Percentiles rank a stretch among this genome's conserved stretches.
Evolutionary conservation across 768 basidiomycete species (phyloP).

Genomic region (Glaciozyma antarctica): DNA sequence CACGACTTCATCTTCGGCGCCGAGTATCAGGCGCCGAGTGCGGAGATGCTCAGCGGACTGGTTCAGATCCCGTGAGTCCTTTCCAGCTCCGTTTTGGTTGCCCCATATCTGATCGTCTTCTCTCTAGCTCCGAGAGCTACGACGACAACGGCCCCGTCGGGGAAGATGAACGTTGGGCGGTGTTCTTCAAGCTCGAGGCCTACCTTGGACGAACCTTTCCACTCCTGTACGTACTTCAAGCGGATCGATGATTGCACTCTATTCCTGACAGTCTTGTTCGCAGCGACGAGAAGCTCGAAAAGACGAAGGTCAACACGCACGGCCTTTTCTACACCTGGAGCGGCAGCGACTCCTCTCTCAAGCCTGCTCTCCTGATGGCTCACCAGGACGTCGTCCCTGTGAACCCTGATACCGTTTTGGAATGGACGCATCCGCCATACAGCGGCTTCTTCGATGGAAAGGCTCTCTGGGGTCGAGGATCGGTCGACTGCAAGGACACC

Average conservation of each 20-base stretch:
- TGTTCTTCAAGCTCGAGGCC: background rate
- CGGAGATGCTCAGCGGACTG: too few relatives aligned
- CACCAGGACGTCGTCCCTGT: slow-evolving; percentile 15
- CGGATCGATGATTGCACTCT: background rate
- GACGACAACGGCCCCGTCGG: background rate
- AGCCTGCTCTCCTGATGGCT: slow-evolving; percentile 49
- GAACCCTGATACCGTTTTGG: background rate
- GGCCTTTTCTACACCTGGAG: slow-evolving; percentile 62
- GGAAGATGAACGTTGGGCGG: slow-evolving; percentile 3
- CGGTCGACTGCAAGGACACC: slow-evolving; percentile 9
- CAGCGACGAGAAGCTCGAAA: slow-evolving; percentile 47
- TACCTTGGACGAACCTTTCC: slow-evolving; percentile 14
- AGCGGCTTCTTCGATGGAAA: slow-evolving; percentile 12
- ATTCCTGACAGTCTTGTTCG: background rate
- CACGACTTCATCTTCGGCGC: too few relatives aligned
- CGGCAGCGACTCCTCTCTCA: slow-evolving; percentile 53
- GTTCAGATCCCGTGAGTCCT: too few relatives aligned
- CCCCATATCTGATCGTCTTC: too few relatives aligned
- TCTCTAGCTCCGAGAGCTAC: background rate
- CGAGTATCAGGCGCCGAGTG: too few relatives aligned
- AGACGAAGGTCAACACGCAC: slow-evolving; percentile 66
- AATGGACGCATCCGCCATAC: slow-evolving; percentile 1
- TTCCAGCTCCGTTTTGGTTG: too few relatives aligned
- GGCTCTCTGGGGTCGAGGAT: slow-evolving; percentile 14
- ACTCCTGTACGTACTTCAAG: background rate